Evolutionary conservation across 1,284 basidiomycete species (phyloP), one percentile per base, ranked within the genome.

Genomic region (Marasmius tenuissimus): DNA sequence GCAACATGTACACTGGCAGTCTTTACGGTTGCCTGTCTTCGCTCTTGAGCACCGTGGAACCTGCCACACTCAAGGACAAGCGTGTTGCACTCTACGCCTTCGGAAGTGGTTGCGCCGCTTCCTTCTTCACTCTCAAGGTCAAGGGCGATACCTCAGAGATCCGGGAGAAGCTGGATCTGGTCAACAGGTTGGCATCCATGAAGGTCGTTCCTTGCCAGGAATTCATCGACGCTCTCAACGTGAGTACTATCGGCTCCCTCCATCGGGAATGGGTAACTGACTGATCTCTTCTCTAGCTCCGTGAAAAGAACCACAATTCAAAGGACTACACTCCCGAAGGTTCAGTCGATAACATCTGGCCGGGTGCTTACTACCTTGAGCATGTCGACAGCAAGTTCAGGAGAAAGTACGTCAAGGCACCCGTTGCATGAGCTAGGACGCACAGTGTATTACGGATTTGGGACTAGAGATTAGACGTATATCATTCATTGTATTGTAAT

Each of bases 291-390:
- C 62, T 38, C 4, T 67, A 95, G 93, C 86, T 96, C 61, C 93
- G 96, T 59, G 97, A 98, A 81, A 91, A 93, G 78, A 98, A 97
- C 82, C 96, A 98, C 85, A 98, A 97, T 73, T 89, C 94, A 22
- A 86, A 86, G 63, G 83, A 90, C 71, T 98, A 94, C 81, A 85
- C 85, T 8, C 97, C 97, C 16, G 84, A 88, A 63, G 97, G 97
- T 61, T 88, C 87, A 38, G 77, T 97, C 65, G 91, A 95, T 67
- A 91, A 98, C 83, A 90, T 99, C 74, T 97, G 95, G 93, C 90
- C 93, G 2, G 94, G 94, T 52, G 84, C 92, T 27, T 98, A 91
- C 83, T 99, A 98, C 85, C 92, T 99, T 68, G 90, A 92, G 69
- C 88, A 85, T 72, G 91, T 98, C 69, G 97, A 99, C 80, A 80